These are phyloP conservation scores for Austroboletus niveus DNA, from an alignment of 1,284 basidiomycete species.

Conservation along the genomic window DNA sequence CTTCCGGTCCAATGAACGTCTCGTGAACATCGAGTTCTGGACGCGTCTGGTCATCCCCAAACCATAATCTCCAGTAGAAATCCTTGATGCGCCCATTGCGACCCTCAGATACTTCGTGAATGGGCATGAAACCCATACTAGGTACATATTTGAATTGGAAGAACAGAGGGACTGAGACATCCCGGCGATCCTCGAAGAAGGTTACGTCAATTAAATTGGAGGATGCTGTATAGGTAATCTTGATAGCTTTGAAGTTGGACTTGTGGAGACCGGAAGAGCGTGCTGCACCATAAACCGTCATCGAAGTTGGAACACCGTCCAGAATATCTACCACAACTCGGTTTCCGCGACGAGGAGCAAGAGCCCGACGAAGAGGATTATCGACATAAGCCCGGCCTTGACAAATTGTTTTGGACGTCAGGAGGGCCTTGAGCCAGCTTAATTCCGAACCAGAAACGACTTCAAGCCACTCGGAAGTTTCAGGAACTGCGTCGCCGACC, in stretches of 20 bases:
- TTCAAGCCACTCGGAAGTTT: constrained; percentile 77
- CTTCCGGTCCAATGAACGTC: constrained; percentile 81
- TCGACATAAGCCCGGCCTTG: constrained; percentile 83
- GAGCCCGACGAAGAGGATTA: constrained; percentile 87
- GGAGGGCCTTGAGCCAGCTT: constrained; percentile 85
- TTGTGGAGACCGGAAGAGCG: constrained; percentile 81
- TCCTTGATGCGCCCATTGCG: constrained; percentile 93
- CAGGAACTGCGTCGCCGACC: constrained; percentile 57
- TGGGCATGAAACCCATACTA: constrained; percentile 86
- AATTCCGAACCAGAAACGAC: constrained; percentile 78
- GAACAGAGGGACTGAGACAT: constrained; percentile 74
- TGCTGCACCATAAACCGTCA: constrained; percentile 73
- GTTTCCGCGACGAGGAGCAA: constrained; percentile 81
- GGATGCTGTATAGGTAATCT: constrained; percentile 61
- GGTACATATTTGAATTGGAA: constrained; percentile 89
- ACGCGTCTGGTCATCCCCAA: constrained; percentile 77
- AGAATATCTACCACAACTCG: constrained; percentile 62
- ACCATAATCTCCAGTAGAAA: constrained; percentile 98
- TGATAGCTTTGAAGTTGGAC: constrained; percentile 78
- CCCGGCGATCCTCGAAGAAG: constrained; percentile 83
- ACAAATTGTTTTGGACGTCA: constrained; percentile 81
- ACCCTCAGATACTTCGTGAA: constrained; percentile 85
- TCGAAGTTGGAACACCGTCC: constrained; percentile 48
- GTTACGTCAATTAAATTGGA: constrained; percentile 70
- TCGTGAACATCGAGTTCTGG: constrained; percentile 76